Conservation (phyloP, 495 filamentous ascomycete species). For the Tetracladium setigerum region DNA sequence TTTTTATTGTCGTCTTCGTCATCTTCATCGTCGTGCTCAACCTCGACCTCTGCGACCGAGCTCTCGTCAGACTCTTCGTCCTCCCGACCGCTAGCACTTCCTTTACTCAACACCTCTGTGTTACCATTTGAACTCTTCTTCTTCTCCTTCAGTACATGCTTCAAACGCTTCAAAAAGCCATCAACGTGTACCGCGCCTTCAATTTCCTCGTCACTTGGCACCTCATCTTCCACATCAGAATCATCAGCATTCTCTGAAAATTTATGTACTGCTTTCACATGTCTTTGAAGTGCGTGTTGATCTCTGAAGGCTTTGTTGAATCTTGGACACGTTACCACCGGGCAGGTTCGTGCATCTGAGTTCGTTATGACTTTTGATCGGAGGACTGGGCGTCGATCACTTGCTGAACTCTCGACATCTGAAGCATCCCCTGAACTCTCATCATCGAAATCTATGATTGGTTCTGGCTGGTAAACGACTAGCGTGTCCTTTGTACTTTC, state of each 20-base stretch:
- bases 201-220: conserved; percentile 42
- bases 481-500: conserved; percentile 6
- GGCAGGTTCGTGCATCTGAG: conserved; percentile 18
- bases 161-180: conserved; percentile 30
- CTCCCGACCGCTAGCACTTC: too few species aligned
- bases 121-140: too few species aligned
- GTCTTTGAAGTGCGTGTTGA: conserved; percentile 22
- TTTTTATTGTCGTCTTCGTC: too few species aligned
- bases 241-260: conserved; percentile 3
- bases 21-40: too few species aligned
- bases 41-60: too few species aligned
- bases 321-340: conserved; percentile 25
- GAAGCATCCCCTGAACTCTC: background rate
- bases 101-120: too few species aligned
- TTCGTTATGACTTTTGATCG: background rate
- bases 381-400: background rate
- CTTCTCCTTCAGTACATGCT: too few species aligned
- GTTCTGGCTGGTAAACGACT: conserved; percentile 29
- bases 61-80: too few species aligned
- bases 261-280: conserved; percentile 31
- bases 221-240: conserved; percentile 13
- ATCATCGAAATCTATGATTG: conserved; percentile 7
- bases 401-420: background rate
- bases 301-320: conserved; percentile 24
- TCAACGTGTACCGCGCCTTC: conserved; percentile 45